Evolutionary conservation across 2,329 filamentous ascomycete genomes (phyloP).

Genomic region (Davidsoniella australis): DNA sequence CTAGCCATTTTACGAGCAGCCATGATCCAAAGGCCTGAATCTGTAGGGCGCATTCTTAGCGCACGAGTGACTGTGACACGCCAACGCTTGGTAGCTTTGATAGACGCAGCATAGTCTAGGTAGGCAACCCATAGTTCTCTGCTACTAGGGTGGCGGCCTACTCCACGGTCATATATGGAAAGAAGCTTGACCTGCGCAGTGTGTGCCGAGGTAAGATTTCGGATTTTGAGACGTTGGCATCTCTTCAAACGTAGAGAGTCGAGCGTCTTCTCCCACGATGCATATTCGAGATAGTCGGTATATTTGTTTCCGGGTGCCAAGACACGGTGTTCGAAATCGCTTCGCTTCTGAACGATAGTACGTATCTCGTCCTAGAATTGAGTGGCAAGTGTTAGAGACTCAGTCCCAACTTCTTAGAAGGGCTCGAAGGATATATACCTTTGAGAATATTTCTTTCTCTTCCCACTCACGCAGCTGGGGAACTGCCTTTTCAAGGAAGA

Average conservation of each 20-base stretch:
- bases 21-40: constrained; percentile 71
- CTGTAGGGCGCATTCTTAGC: constrained; percentile 70
- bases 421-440: constrained; percentile 29
- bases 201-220: constrained; percentile 44
- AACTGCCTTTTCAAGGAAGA: constrained; percentile 81
- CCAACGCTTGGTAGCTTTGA: constrained; percentile 49
- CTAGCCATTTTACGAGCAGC: constrained; percentile 63
- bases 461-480: constrained; percentile 87
- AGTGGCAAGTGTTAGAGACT: constrained; percentile 10
- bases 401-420: not conserved
- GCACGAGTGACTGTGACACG: constrained; percentile 49
- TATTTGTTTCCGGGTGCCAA: constrained; percentile 64
- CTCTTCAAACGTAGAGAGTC: constrained; percentile 69
- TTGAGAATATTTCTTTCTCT: constrained; percentile 76
- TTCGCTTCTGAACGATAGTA: constrained; percentile 75
- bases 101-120: constrained; percentile 58
- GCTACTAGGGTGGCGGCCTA: constrained; percentile 68
- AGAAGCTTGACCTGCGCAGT: constrained; percentile 70
- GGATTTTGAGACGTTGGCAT: constrained; percentile 63
- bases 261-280: constrained; percentile 50
- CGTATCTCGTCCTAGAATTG: constrained; percentile 62
- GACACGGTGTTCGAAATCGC: constrained; percentile 82
- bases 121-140: constrained; percentile 78
- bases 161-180: constrained; percentile 73
- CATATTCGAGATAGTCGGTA: constrained; percentile 70